Percentiles rank a stretch among this genome's conserved stretches.
Conservation (phyloP, 805 yeast species). For the Candida maris region DNA sequence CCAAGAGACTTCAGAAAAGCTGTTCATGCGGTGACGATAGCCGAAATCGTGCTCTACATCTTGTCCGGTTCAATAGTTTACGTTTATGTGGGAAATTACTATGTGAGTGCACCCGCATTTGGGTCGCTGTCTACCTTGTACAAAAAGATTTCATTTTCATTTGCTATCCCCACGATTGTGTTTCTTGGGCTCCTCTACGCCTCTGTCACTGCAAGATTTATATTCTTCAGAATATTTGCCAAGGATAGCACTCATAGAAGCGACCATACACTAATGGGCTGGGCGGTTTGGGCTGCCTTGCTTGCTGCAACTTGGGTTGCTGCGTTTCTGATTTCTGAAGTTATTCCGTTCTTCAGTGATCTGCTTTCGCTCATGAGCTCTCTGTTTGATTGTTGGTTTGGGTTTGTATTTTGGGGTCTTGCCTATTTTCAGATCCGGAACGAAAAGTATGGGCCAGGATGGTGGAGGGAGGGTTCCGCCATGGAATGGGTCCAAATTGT, state of each 20-base stretch:
- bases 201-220: slow-evolving; percentile 51
- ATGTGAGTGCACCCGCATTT: slow-evolving; percentile 57
- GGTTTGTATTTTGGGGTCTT: slow-evolving; percentile 60
- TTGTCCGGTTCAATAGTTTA: slow-evolving; percentile 57
- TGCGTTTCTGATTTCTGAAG: slow-evolving; percentile 60
- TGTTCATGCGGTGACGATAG: slow-evolving; percentile 45
- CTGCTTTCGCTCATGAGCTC: slow-evolving; percentile 56
- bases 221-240: slow-evolving; percentile 44
- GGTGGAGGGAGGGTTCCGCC: slow-evolving; percentile 19
- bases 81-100: slow-evolving; percentile 53
- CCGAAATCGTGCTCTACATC: slow-evolving; percentile 47
- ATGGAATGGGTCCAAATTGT: slow-evolving; percentile 24
- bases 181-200: slow-evolving; percentile 55
- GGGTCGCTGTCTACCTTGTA: slow-evolving; percentile 46
- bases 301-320: slow-evolving; percentile 44
- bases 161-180: slow-evolving; percentile 56
- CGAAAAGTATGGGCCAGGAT: slow-evolving; percentile 27
- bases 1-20: slow-evolving; percentile 60
- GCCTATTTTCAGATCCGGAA: slow-evolving; percentile 48
- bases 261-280: slow-evolving; percentile 47
- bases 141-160: slow-evolving; percentile 55
- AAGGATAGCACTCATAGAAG: slow-evolving; percentile 41
- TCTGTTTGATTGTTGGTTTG: slow-evolving; percentile 63
- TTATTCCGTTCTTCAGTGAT: slow-evolving; percentile 61
- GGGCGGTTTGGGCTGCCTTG: slow-evolving; percentile 49